Evolutionary conservation across 1,139 yeast species (phyloP).

Genomic region (Pneumocystis canis): DNA sequence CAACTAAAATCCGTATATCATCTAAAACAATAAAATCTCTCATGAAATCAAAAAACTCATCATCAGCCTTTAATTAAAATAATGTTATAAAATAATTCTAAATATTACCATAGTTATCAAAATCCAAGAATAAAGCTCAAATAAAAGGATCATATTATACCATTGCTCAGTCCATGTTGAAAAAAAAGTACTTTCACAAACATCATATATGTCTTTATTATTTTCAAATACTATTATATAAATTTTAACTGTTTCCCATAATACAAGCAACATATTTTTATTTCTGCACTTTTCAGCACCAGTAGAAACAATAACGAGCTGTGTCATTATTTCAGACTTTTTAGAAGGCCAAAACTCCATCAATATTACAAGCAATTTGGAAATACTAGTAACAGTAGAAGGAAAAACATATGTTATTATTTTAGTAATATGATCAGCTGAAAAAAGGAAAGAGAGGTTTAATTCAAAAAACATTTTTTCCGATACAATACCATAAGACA

Average conservation of each 20-base stretch:
- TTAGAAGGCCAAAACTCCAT: not conserved
- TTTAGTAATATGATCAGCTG: not conserved
- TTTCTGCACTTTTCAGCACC: not conserved
- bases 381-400: not conserved
- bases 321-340: conserved; percentile 1
- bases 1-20: conserved; percentile 1
- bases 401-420: not conserved
- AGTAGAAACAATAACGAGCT: not conserved
- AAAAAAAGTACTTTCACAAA: not conserved
- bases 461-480: not conserved
- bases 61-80: conserved; percentile 5
- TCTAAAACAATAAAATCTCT: conserved; percentile 3
- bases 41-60: conserved; percentile 9
- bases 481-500: not conserved
- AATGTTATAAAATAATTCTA: not conserved
- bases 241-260: not conserved
- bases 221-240: not conserved
- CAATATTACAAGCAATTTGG: not conserved
- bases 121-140: conserved; percentile 11
- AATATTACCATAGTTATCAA: conserved; percentile 10
- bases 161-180: not conserved
- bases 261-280: not conserved
- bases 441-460: not conserved
- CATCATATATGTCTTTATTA: not conserved
- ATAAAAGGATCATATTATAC: conserved; percentile 5